Evolutionary conservation across 441 rosid species (phyloP).

Genomic region (Populus hybrid): DNA sequence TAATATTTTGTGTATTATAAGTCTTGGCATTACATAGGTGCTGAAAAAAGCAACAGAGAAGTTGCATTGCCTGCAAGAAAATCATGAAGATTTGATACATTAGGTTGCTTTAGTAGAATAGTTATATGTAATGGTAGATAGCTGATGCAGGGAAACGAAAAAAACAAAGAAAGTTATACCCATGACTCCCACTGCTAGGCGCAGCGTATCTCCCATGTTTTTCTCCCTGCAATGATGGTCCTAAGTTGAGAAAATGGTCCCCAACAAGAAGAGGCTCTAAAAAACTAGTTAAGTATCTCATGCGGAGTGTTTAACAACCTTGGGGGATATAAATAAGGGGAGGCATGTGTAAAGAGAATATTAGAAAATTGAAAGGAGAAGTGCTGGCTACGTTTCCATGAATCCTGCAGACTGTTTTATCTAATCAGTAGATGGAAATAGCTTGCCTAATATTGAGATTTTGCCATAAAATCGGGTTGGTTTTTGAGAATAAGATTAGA

Average conservation of each 20-base stretch:
- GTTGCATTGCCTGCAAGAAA: conserved; percentile 74
- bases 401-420: conserved; percentile 24
- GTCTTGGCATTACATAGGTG: conserved; percentile 59
- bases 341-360: conserved; percentile 23
- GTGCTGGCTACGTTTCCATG: conserved; percentile 26
- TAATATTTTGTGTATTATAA: background rate
- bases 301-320: conserved; percentile 18
- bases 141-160: background rate
- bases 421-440: conserved; percentile 28
- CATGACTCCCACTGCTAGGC: conserved; percentile 56
- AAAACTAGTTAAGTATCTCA: conserved; percentile 4
- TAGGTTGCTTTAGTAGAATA: background rate
- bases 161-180: conserved; percentile 31
- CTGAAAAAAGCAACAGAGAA: conserved; percentile 59
- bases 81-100: background rate
- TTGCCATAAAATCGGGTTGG: background rate
- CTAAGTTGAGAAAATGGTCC: conserved; percentile 21
- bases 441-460: background rate
- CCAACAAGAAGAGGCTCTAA: conserved; percentile 11
- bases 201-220: conserved; percentile 58
- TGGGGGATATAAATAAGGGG: conserved; percentile 30
- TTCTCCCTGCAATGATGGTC: conserved; percentile 17
- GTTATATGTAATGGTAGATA: background rate
- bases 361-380: conserved; percentile 15
- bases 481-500: background rate